Evolutionary conservation across 2,329 filamentous ascomycete genomes (phyloP).

Genomic region (Colletotrichum sp.): DNA sequence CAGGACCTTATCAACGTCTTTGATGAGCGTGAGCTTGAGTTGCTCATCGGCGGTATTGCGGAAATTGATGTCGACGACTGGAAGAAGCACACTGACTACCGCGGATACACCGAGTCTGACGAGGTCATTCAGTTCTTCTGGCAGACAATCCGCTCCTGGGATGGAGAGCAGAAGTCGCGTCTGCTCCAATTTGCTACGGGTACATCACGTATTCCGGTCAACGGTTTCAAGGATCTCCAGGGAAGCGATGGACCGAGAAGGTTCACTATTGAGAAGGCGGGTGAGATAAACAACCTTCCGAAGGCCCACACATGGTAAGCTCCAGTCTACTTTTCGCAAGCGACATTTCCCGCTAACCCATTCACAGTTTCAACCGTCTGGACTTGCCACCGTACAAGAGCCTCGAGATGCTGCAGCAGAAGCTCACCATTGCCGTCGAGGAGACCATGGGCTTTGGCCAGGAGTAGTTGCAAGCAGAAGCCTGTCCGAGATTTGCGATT

Average conservation of each 20-base stretch:
- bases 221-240: conserved; percentile 98
- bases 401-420: conserved; percentile 82
- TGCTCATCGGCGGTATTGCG: conserved; percentile 98
- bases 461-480: conserved; percentile 63
- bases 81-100: conserved; percentile 99
- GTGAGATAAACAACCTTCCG: conserved; percentile 86
- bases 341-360: conserved; percentile 22
- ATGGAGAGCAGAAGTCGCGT: conserved; percentile 97
- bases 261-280: conserved; percentile 98
- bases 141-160: conserved; percentile 96
- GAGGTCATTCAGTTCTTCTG: conserved; percentile 99
- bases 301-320: conserved; percentile 98
- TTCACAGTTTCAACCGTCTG: conserved; percentile 87
- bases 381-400: conserved; percentile 94
- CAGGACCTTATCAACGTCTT: conserved; percentile 98
- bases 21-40: conserved; percentile 94
- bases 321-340: background rate
- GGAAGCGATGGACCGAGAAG: conserved; percentile 93
- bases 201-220: conserved; percentile 96
- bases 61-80: conserved; percentile 99
- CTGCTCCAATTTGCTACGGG: conserved; percentile 96
- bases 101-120: conserved; percentile 96
- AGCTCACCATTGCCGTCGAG: conserved; percentile 95
- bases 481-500: background rate
- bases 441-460: conserved; percentile 99